These are phyloP conservation scores for Nicotiana benthamiana DNA, from an alignment of 257 asterid species.

Conservation along the genomic window DNA sequence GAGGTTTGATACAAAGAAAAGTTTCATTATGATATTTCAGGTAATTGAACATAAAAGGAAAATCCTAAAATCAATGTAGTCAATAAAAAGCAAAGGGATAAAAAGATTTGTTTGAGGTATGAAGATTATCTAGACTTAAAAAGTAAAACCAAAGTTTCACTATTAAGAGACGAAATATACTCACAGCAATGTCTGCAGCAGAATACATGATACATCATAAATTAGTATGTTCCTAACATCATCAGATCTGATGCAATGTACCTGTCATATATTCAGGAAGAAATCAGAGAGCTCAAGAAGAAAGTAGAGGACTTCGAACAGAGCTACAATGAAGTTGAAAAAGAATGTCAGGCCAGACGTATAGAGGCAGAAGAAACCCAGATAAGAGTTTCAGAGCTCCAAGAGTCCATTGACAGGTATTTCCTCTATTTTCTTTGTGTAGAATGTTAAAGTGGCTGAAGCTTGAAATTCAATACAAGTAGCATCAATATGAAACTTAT, in stretches of 20 bases:
- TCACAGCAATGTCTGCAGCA: background rate
- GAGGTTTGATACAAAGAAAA: background rate
- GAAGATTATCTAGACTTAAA: background rate
- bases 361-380: conserved; percentile 75
- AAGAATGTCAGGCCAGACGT: conserved; percentile 48
- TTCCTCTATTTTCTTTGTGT: background rate
- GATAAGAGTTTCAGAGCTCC: conserved; percentile 52
- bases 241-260: background rate
- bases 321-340: conserved; percentile 45
- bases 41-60: background rate
- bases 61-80: background rate
- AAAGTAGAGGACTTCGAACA: conserved; percentile 56
- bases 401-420: conserved; percentile 79
- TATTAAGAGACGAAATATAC: background rate
- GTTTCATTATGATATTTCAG: background rate
- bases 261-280: conserved; percentile 43
- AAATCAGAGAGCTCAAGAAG: conserved; percentile 51
- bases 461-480: conserved; percentile 4
- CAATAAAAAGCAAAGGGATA: background rate
- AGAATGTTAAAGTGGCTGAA: background rate
- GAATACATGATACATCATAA: background rate
- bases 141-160: no score
- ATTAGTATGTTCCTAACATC: background rate
- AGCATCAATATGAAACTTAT: conserved; percentile 5
- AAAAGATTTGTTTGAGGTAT: background rate